A percentile compares a stretch with the other conserved stretches of the same genome.
phyloP scores from a whole-genome alignment of 2,329 filamentous ascomycete species.

The Hypoxylon sp. region DNA sequence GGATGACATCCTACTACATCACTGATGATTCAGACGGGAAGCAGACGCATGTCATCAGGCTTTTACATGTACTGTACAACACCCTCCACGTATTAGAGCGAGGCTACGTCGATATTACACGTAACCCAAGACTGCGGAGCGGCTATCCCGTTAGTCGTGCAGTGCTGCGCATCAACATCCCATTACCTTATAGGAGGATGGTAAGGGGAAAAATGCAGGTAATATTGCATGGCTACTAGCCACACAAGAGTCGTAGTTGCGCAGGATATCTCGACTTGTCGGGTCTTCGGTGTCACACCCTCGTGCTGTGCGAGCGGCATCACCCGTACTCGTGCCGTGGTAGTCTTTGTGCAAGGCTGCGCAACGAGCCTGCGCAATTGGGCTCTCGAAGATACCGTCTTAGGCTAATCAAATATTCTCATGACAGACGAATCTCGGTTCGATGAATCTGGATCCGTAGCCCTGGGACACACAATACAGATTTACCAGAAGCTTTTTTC shows the following conservation, averaged over 20 bases:
- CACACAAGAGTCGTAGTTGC: slow-evolving; percentile 29
- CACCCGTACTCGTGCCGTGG: slow-evolving; percentile 39
- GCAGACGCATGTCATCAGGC: slow-evolving; percentile 39
- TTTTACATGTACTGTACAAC: slow-evolving; percentile 33
- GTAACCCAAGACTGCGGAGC: slow-evolving; percentile 31
- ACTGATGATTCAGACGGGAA: slow-evolving; percentile 41
- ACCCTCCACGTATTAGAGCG: slow-evolving; percentile 23
- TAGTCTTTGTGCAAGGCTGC: slow-evolving; percentile 38
- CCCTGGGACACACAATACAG: slow-evolving; percentile 35
- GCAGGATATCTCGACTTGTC: slow-evolving; percentile 24
- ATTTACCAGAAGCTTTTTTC: slow-evolving; percentile 17
- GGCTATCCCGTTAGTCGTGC: slow-evolving; percentile 39
- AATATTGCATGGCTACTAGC: slow-evolving; percentile 38
- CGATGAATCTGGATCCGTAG: slow-evolving; percentile 43
- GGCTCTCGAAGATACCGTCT: slow-evolving; percentile 27
- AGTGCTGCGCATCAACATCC: slow-evolving; percentile 26
- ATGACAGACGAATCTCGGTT: slow-evolving; percentile 43
- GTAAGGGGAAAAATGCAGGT: slow-evolving; percentile 15
- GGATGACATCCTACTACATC: slow-evolving; percentile 29
- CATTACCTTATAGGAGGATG: slow-evolving; percentile 20
- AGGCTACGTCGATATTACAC: slow-evolving; percentile 38
- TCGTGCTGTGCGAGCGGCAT: slow-evolving; percentile 41
- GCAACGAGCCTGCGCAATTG: slow-evolving; percentile 34
- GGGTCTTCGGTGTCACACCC: slow-evolving; percentile 33
- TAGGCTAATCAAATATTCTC: slow-evolving; percentile 36